phyloP scores from a whole-genome alignment of 768 basidiomycete genomes.

The Mycena alexandri region DNA sequence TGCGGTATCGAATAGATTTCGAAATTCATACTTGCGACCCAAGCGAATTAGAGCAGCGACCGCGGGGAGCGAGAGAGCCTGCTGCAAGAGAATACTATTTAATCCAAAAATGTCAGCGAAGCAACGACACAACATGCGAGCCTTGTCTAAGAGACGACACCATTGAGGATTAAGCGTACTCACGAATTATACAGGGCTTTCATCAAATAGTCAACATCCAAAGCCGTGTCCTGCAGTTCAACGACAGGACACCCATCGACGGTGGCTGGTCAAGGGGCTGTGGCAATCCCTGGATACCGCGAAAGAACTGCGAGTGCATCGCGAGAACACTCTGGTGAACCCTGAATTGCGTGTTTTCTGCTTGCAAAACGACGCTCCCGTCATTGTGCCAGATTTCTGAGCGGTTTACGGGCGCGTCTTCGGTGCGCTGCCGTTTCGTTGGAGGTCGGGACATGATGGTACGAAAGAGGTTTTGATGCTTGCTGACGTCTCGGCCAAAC shows the following conservation, averaged over 20 bases:
- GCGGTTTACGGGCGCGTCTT: background rate
- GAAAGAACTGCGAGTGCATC: slow-evolving; percentile 41
- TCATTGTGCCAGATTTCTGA: background rate
- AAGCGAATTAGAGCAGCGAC: background rate
- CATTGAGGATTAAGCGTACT: no score
- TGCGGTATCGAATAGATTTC: background rate
- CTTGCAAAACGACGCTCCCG: background rate
- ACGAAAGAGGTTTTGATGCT: background rate
- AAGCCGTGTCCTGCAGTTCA: background rate
- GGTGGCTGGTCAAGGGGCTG: slow-evolving; percentile 12
- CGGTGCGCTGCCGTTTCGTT: background rate
- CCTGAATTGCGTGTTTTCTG: background rate
- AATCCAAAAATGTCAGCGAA: no score
- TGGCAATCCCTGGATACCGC: slow-evolving; percentile 41
- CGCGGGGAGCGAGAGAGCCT: background rate
- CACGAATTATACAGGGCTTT: background rate
- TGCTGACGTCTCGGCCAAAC: background rate
- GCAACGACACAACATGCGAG: no score
- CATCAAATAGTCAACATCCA: background rate
- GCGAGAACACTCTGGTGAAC: slow-evolving; percentile 38
- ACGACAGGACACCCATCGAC: slow-evolving; percentile 8
- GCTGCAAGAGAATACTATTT: no score
- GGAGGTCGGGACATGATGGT: slow-evolving; percentile 6
- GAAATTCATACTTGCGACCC: background rate
- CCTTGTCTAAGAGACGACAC: no score